Evolutionary conservation across 2,329 filamentous ascomycete species (phyloP).

Genomic region (Gaeumannomyces sp.): DNA sequence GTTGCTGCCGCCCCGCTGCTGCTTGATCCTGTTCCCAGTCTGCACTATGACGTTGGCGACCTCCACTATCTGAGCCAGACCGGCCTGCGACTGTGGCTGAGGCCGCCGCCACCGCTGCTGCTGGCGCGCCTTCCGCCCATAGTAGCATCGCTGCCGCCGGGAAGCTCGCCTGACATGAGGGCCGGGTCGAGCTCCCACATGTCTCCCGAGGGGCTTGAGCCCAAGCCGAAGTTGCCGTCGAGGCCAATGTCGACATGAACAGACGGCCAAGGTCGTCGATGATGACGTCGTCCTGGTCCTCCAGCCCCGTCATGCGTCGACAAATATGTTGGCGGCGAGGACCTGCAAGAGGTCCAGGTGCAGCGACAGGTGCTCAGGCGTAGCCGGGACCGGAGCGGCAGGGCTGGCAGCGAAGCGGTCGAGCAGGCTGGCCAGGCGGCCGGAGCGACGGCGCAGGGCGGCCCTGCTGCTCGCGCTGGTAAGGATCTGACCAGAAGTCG

Average conservation of each 20-base stretch:
- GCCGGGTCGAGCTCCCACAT: constrained; percentile 5
- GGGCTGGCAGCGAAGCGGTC: constrained; percentile 14
- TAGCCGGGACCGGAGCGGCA: constrained; percentile 11
- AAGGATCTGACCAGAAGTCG: constrained; percentile 18
- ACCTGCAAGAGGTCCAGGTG: constrained; percentile 18
- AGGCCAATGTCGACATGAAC: not conserved
- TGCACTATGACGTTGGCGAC: constrained; percentile 2
- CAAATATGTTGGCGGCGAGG: constrained; percentile 16
- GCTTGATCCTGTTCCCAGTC: not conserved
- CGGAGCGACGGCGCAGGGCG: constrained; percentile 15
- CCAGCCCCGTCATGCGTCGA: constrained; percentile 10
- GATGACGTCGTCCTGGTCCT: not conserved
- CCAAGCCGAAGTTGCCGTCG: not conserved
- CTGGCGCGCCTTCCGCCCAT: not conserved
- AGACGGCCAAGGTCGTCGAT: not conserved
- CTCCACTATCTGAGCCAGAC: constrained; percentile 4
- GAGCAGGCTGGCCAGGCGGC: constrained; percentile 14
- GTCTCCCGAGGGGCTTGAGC: not conserved
- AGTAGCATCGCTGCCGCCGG: not conserved
- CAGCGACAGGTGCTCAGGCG: constrained; percentile 14
- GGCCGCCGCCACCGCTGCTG: not conserved
- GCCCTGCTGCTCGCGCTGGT: constrained; percentile 18
- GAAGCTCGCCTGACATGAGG: not conserved
- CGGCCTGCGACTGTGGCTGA: not conserved
- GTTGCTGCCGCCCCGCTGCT: constrained; percentile 3